Percentiles rank a stretch among this genome's conserved stretches.
Conservation (phyloP, 202 grass and related monocot genomes). For the Alloteropsis angusta region DNA sequence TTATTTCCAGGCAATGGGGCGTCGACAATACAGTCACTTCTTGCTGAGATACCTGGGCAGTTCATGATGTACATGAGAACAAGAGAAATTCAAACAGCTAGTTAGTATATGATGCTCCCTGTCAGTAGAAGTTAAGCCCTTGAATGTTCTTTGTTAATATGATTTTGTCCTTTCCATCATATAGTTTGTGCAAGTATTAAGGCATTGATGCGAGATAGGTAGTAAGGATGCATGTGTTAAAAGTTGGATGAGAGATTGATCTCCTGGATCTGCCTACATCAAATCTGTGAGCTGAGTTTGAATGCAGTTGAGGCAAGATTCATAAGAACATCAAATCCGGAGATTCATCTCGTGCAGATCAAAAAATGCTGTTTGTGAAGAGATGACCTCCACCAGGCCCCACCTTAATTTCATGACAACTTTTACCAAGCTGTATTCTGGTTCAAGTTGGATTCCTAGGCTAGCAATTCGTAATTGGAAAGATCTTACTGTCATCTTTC, state of each 20-base stretch:
- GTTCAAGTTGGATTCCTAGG: neutral
- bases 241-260: conserved; percentile 1
- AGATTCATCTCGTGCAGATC: neutral
- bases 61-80: conserved; percentile 97
- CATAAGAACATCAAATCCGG: neutral
- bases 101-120: conserved; percentile 33
- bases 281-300: neutral
- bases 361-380: neutral
- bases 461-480: neutral
- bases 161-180: conserved; percentile 2
- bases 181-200: conserved; percentile 21
- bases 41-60: conserved; percentile 89
- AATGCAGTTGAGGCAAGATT: neutral
- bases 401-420: neutral
- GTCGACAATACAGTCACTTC: conserved; percentile 77
- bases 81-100: conserved; percentile 53
- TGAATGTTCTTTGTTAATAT: conserved; percentile 20
- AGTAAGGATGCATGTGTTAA: neutral
- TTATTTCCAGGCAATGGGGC: conserved; percentile 54
- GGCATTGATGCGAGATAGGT: neutral
- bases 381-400: neutral
- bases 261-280: neutral
- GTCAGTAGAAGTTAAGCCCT: neutral
- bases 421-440: neutral
- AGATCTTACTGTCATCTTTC: neutral